Evolutionary conservation across 1,284 basidiomycete species (phyloP), one percentile per base, ranked within the genome.

Genomic region (Moesziomyces aphidis): DNA sequence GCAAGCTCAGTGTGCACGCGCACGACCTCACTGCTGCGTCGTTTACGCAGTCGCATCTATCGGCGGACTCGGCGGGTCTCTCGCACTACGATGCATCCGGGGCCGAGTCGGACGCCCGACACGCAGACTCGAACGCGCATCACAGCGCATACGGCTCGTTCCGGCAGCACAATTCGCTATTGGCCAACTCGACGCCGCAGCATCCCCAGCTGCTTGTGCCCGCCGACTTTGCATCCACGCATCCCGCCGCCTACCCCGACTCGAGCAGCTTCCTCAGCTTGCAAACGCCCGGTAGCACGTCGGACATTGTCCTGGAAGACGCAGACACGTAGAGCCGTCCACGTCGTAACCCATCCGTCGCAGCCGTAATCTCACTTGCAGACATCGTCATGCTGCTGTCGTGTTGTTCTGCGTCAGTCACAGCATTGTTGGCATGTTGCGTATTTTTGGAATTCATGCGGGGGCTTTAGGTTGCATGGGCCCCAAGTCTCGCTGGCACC

Each of bases 221-320:
- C 3, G 47, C 57, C 0, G 67, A 70, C n/a, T 70, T 70, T 48
- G 67, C 67, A 5, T 21, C 48, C 1, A 70, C 53, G 13, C 61
- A 59, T 42, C 61, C 57, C 17, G 39, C 39, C 17, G 19, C 15
- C 13, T 42, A 19, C 7, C 55, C 60, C 23, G 54, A 64, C 19
- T 31, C 48, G 22, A 51, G 55, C 36, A 69, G 66, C 49, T 61
- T 64, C n/a, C 36, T 70, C 0, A 67, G 58, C 43, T 46, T 67
- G 22, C 52, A 55, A 8, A 49, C 54, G n/a, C 51, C 50, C 3
- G 42, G 43, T 11, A 63, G 48, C 15, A 23, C 48, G 9, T 52
- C 43, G 9, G 61, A 70, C 39, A 50, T 70, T 43, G 58, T 70
- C 1, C 23, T 70, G 21, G 57, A 70, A 47, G 67, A 70, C 49